A percentile compares a stretch with the other conserved stretches of the same genome.
phyloP scores from a whole-genome alignment of 176 grass and related monocot species.

The Triticum aestivum region DNA sequence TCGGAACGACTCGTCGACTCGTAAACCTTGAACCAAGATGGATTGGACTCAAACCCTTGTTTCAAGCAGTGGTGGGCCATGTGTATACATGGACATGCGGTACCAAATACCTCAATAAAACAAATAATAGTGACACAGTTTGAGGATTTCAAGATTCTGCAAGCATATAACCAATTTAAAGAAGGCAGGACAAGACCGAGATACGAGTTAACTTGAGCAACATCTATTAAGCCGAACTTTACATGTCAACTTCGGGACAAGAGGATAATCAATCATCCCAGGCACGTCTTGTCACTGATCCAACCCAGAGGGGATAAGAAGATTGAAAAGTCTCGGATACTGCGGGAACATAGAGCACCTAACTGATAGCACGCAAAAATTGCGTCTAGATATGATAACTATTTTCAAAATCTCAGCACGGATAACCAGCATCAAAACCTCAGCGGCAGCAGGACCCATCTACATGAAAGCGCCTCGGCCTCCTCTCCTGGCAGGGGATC shows the following conservation, averaged over 20 bases:
- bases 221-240: slow-evolving; percentile 9
- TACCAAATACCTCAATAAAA: not conserved
- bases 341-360: not conserved
- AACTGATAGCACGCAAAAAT: slow-evolving; percentile 33
- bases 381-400: slow-evolving; percentile 8
- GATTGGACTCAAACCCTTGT: too few relatives aligned
- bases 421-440: slow-evolving; percentile 5
- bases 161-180: not conserved
- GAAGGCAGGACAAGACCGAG: slow-evolving; percentile 14
- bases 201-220: not conserved
- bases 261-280: slow-evolving; percentile 4
- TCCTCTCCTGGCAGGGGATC: slow-evolving; percentile 69
- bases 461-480: slow-evolving; percentile 87
- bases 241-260: slow-evolving; percentile 22
- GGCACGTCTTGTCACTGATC: not conserved
- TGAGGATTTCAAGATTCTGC: not conserved
- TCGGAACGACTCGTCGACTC: too few relatives aligned
- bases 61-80: too few relatives aligned
- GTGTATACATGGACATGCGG: not conserved
- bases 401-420: slow-evolving; percentile 20
- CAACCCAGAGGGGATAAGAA: slow-evolving; percentile 15
- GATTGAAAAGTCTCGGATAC: not conserved
- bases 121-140: not conserved
- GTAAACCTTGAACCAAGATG: too few relatives aligned
- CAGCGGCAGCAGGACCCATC: not conserved